These are phyloP conservation scores for Penicillium corylophilum DNA, from an alignment of 2,329 filamentous ascomycete species.

Conservation along the genomic window DNA sequence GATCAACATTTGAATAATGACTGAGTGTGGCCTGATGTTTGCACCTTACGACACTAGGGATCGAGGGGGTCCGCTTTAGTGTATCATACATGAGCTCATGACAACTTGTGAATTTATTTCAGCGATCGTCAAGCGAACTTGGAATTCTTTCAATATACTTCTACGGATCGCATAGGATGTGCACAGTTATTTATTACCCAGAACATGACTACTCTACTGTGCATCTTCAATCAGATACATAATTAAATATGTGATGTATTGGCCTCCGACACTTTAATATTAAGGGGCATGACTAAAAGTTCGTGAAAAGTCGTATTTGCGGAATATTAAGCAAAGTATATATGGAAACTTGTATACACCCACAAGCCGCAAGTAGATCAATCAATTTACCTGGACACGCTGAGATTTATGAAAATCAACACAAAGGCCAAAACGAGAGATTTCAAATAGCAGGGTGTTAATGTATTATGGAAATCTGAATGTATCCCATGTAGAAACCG, in stretches of 20 bases:
- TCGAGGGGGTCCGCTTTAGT: not conserved
- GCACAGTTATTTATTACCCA: no score
- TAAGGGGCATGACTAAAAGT: no score
- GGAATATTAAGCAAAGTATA: constrained; percentile 8
- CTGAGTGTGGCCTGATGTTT: not conserved
- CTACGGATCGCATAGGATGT: no score
- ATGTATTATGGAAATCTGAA: not conserved
- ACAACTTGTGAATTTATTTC: constrained; percentile 1
- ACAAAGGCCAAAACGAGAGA: not conserved
- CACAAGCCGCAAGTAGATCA: not conserved
- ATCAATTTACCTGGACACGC: not conserved
- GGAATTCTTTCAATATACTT: not conserved
- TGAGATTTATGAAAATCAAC: not conserved
- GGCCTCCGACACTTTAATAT: no score
- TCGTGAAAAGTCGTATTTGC: constrained; percentile 2
- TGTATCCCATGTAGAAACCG: not conserved
- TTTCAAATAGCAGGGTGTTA: not conserved
- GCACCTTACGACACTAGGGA: not conserved
- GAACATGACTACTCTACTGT: not conserved
- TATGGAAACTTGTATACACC: not conserved
- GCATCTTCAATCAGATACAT: no score
- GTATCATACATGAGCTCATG: constrained; percentile 9
- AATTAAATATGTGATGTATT: no score
- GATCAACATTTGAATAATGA: no score
- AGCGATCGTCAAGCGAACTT: not conserved